Percentiles rank a stretch among this genome's conserved stretches.
Evolutionary conservation across 1,139 yeast genomes (phyloP).

Genomic region (Blastobotrys buckinghamii): DNA sequence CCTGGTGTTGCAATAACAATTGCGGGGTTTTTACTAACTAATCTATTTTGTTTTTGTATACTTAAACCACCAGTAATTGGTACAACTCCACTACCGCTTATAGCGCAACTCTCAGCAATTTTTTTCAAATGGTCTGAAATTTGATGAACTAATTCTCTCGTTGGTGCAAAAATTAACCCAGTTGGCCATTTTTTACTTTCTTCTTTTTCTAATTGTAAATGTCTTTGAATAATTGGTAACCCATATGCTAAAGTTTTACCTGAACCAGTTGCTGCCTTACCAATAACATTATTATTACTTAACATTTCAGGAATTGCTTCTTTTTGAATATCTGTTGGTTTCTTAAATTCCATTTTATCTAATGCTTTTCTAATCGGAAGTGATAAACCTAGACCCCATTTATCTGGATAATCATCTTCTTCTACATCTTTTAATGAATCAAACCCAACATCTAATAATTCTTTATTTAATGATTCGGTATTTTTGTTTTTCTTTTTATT

Average conservation of each 20-base stretch:
- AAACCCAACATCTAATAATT: constrained; percentile 18
- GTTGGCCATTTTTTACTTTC: constrained; percentile 43
- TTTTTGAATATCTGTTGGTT: constrained; percentile 94
- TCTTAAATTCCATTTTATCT: constrained; percentile 64
- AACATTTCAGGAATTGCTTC: constrained; percentile 99
- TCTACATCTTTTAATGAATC: constrained; percentile 23
- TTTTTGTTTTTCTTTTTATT: constrained; percentile 15
- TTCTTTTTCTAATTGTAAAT: constrained; percentile 18
- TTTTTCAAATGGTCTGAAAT: constrained; percentile 72
- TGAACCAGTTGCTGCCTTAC: constrained; percentile 97
- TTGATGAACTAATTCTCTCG: constrained; percentile 94
- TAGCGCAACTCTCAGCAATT: constrained; percentile 54
- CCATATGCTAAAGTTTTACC: constrained; percentile 97
- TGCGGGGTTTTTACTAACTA: constrained; percentile 67
- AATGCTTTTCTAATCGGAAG: constrained; percentile 56
- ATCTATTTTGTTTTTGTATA: constrained; percentile 84
- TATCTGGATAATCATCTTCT: constrained; percentile 19
- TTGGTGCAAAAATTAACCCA: constrained; percentile 87
- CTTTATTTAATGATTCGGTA: neutral
- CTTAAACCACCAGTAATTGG: constrained; percentile 92
- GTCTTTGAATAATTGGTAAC: constrained; percentile 78
- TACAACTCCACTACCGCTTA: constrained; percentile 51
- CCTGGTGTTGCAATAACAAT: constrained; percentile 96
- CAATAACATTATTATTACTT: constrained; percentile 92
- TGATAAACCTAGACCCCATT: constrained; percentile 34